Evolutionary conservation across 768 basidiomycete species (phyloP), one percentile per base, ranked within the genome.

Genomic region (Auricularia sp.): DNA sequence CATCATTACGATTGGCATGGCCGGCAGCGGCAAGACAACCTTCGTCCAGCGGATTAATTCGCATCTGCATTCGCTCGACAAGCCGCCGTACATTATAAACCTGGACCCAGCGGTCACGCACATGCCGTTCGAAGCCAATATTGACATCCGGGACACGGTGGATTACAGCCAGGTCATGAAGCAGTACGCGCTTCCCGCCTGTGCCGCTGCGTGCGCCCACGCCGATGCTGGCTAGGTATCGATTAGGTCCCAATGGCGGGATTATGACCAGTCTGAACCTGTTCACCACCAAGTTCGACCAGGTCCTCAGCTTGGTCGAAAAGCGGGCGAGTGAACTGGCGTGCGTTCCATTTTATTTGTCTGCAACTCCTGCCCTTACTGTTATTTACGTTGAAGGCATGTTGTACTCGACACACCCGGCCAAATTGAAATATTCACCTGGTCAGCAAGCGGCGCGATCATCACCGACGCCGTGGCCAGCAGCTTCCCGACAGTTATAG

Each of bases 91-190:
- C 76, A 88, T 98, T 73, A 83, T 99, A 74, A 99, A 99, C 74
- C 88, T 99, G 66, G 97, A 99, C 75, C 97, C 97, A 5, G 97
- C 97, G 1, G 96, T 98, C 2, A 82, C 90, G 7, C 88, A 88
- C 65, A 81, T 94, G 47, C 93, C 95, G 2, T 99, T 94, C 72
- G 92, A 94, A 66, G 86, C 95, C 34, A 98, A 98, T 74, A 98
- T 99, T 67, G 97, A 99, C 75, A 98, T 99, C 62, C 79, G 97
- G 67, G 97, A 99, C 75, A 99, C 97, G 11, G 87, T 99, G 24
- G 90, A 98, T 74, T 99, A 98, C 76, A 85, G 89, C 68, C 90
- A 99, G 76, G 96, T 99, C 70, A 99, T 99, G 97, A 95, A 97
- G 84, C 94, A 98, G 94, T 97, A n/a, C 54, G 81, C 80, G 89